Percentiles rank a stretch among this genome's conserved stretches.
phyloP scores from a whole-genome alignment of 768 basidiomycete species.

The Leccinum broughii region DNA sequence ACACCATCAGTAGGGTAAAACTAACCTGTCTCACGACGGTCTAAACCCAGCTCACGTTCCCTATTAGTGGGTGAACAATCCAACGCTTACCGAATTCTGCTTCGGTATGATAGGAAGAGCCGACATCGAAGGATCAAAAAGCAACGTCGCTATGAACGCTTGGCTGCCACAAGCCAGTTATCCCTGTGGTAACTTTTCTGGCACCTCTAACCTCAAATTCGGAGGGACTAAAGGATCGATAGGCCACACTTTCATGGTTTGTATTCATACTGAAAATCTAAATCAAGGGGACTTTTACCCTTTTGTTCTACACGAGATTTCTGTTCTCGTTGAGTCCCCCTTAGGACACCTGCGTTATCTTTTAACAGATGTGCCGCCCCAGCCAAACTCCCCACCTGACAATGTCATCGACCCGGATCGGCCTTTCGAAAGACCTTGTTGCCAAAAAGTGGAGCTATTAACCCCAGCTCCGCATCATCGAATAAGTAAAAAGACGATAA shows the following conservation, averaged over 20 bases:
- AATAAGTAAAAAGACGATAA: conserved; percentile 81
- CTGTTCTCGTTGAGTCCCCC: conserved; percentile 78
- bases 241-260: conserved; percentile 83
- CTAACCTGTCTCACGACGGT: conserved; percentile 85
- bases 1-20: conserved; percentile 82
- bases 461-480: conserved; percentile 71
- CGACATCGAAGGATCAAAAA: conserved; percentile 83
- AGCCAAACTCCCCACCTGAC: conserved; percentile 83
- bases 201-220: conserved; percentile 81
- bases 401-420: conserved; percentile 73
- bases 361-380: conserved; percentile 81
- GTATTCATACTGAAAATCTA: conserved; percentile 81
- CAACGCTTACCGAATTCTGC: conserved; percentile 79
- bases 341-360: conserved; percentile 80
- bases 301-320: conserved; percentile 66
- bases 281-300: conserved; percentile 54
- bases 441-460: conserved; percentile 70
- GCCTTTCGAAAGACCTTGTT: conserved; percentile 65
- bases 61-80: conserved; percentile 82
- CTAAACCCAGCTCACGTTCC: conserved; percentile 82
- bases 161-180: conserved; percentile 82
- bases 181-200: conserved; percentile 79
- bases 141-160: conserved; percentile 83
- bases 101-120: conserved; percentile 82
- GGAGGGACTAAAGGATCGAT: conserved; percentile 80